Evolutionary conservation across 345 rosid genomes (phyloP), one percentile per base, ranked within the genome.

Genomic region (Pistacia atlantica): DNA sequence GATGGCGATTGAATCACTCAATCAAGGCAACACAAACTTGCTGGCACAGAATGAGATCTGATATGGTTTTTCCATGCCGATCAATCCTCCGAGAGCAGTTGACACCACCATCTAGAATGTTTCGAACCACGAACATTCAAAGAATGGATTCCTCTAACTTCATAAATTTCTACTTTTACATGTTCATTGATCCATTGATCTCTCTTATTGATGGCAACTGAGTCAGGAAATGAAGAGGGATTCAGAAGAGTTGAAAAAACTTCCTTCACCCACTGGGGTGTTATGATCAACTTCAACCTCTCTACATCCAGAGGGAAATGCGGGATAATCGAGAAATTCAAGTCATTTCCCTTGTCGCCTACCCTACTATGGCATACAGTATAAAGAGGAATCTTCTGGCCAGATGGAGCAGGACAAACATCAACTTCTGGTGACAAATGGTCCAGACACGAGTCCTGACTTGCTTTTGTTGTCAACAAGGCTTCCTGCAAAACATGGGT

Each of bases 81-180:
- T 93, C 97, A 55, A 95, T 93, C 86, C 97, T 95, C 76, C 97
- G 82, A 60, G 97, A 91, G 83, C 98, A 93, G 79, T 91, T 93
- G 83, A 93, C 97, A 6, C 98, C 97, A 6, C 97, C 97, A 69
- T 93, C 97, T 71, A 95, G 82, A 81, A 93, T 87, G 84, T 93
- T 93, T 42, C 90, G 81, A 66, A 91, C 95, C 20, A 95, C 93
- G n/a, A 28, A 95, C 78, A 58, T 93, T 91, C 82, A 93, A 78
- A 42, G 96, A 90, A 77, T 82, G 76, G 71, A 95, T 82, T 64
- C 98, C 98, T 73, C 69, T 72, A 22, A 86, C 94, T 75, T 92
- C 94, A 78, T 91, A 95, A 59, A 91, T 85, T 83, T 95, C 96
- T 52, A 89, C 92, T 8, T 75, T 76, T n/a, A 89, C 82, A 33